Percentiles rank a stretch among this genome's conserved stretches.
phyloP scores from a whole-genome alignment of 352 stramenopile species.

The Pythium rhizo-oryzae region DNA sequence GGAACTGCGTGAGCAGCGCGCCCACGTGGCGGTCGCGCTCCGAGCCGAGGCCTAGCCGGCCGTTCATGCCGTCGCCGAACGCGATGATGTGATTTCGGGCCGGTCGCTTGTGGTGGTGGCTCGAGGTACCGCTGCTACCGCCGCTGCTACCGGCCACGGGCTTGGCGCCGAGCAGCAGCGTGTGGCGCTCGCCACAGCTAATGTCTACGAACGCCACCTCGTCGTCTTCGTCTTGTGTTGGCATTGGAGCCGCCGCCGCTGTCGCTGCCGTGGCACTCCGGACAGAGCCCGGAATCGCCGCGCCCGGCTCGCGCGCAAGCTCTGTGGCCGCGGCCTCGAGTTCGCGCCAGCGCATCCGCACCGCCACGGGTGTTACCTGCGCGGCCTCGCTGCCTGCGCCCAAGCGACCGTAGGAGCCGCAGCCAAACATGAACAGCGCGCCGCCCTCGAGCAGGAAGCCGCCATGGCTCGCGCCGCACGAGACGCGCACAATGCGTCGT shows the following conservation, averaged over 20 bases:
- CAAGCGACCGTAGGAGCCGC: slow-evolving; percentile 58
- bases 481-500: slow-evolving; percentile 44
- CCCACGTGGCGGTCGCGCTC: slow-evolving; percentile 51
- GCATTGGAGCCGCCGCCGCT: background rate
- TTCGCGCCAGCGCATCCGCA: slow-evolving; percentile 46
- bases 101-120: slow-evolving; percentile 3
- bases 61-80: slow-evolving; percentile 75
- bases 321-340: slow-evolving; percentile 26
- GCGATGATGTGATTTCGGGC: slow-evolving; percentile 50
- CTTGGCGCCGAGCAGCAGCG: slow-evolving; percentile 40
- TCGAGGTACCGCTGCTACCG: background rate
- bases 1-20: slow-evolving; percentile 45
- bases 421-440: slow-evolving; percentile 71
- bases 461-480: slow-evolving; percentile 56
- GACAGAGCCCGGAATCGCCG: slow-evolving; percentile 18
- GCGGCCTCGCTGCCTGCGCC: slow-evolving; percentile 40
- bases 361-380: slow-evolving; percentile 29
- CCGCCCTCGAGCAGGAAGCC: slow-evolving; percentile 63
- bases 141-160: background rate
- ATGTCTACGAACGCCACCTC: slow-evolving; percentile 59
- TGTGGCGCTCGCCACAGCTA: slow-evolving; percentile 74
- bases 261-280: background rate
- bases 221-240: slow-evolving; percentile 19
- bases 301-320: background rate
- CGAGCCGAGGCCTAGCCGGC: slow-evolving; percentile 54